phyloP scores from a whole-genome alignment of 495 filamentous ascomycete species.

The Apodospora peruviana region DNA sequence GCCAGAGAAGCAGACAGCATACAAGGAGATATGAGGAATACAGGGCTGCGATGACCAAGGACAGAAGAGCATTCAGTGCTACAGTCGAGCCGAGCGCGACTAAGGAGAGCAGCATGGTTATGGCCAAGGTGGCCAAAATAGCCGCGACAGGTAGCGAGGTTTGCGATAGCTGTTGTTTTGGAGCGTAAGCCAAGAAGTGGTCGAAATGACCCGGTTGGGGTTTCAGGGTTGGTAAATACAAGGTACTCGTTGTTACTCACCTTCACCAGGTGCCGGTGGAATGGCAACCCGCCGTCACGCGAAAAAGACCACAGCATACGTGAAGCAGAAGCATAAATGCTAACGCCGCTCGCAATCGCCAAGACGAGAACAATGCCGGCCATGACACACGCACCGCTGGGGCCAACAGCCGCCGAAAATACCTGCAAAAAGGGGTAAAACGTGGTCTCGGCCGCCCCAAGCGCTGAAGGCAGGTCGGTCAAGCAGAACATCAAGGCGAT shows the following conservation, averaged over 20 bases:
- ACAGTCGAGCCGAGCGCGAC: slow-evolving; percentile 52
- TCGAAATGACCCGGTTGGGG: no score
- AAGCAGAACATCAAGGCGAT: slow-evolving; percentile 46
- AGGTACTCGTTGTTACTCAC: slow-evolving; percentile 21
- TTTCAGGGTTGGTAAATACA: slow-evolving; percentile 21
- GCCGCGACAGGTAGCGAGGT: slow-evolving; percentile 45
- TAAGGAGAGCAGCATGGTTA: slow-evolving; percentile 49
- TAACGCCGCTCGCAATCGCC: slow-evolving; percentile 35
- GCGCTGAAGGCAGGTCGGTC: slow-evolving; percentile 32
- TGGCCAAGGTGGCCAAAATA: slow-evolving; percentile 36
- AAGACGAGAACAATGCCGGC: slow-evolving; percentile 38
- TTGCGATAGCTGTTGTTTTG: slow-evolving; percentile 7
- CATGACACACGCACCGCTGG: slow-evolving; percentile 40
- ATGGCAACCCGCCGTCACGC: slow-evolving; percentile 47
- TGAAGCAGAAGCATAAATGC: slow-evolving; percentile 44
- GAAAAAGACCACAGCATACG: slow-evolving; percentile 53
- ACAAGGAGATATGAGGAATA: slow-evolving; percentile 44
- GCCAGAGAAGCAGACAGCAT: slow-evolving; percentile 41
- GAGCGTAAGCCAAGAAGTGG: not conserved
- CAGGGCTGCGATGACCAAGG: slow-evolving; percentile 38
- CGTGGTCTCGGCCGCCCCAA: slow-evolving; percentile 24
- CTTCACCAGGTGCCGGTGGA: slow-evolving; percentile 36
- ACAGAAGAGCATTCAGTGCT: slow-evolving; percentile 50
- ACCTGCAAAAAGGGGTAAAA: slow-evolving; percentile 48
- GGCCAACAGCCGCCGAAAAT: slow-evolving; percentile 39